Evolutionary conservation across 306 rosid genomes (phyloP), one percentile per base, ranked within the genome.

Genomic region (Citrullus amarus): DNA sequence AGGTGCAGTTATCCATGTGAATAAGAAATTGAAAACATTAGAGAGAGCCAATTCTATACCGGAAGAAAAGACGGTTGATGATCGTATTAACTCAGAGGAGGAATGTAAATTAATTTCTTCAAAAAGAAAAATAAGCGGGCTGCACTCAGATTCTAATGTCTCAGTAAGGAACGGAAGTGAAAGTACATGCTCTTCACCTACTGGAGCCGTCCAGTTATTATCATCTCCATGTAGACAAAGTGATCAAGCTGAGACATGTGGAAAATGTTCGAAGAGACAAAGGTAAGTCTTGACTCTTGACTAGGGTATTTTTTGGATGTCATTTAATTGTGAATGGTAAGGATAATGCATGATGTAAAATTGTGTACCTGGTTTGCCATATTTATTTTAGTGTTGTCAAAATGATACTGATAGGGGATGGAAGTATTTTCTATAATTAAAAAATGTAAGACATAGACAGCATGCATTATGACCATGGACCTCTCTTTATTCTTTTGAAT

Each of bases 81-180:
- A 78, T 18, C 39, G 4, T 72, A 78, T 20, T 79, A 83, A 78
- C 79, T 79, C 11, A 32, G 79, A 81, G 75, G 85, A 70, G 28
- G 75, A 58, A 73, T 84, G 84, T 62, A 84, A 80, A 28, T 76
- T 80, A 17, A 20, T 63, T 68, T 81, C 89, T 74, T 87, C 86
- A 48, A 88, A 87, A 72, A 86, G 90, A 76, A 93, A 87, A 82
- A 81, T 84, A 82, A 85, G 38, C 44, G 43, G 51, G 41, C 80
- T 68, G 75, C 88, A 85, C 78, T 69, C 53, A 53, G 87, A 78
- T 77, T 85, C 85, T 81, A 85, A 84, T 87, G 74, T 53, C 41
- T 78, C 86, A 78, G 81, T 83, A 51, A 78, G 51, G 6, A 60
- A 66, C 67, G 82, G 81, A 65, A 79, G 83, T 82, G 86, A 81